These are phyloP conservation scores for Neonectria coccinea DNA, from an alignment of 2,329 filamentous ascomycete genomes.

Conservation along the genomic window DNA sequence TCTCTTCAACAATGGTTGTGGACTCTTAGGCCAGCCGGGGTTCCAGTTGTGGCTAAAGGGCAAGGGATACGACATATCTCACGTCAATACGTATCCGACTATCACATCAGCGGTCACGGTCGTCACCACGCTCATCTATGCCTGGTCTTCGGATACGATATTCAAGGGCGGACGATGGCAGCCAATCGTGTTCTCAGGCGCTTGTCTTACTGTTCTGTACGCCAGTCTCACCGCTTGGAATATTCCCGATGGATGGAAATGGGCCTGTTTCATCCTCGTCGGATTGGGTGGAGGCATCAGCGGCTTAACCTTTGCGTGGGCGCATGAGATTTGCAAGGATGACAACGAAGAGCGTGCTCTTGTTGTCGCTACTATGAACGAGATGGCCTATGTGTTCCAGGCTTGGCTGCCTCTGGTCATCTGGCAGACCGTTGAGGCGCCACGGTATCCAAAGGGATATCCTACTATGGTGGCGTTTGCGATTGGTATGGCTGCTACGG, in stretches of 20 bases:
- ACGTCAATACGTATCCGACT: conserved; percentile 68
- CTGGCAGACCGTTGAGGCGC: conserved; percentile 74
- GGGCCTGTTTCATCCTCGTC: conserved; percentile 70
- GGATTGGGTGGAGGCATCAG: conserved; percentile 63
- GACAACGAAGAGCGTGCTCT: conserved; percentile 74
- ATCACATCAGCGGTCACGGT: conserved; percentile 66
- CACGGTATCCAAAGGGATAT: conserved; percentile 70
- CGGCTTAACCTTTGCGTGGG: conserved; percentile 61
- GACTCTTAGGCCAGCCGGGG: conserved; percentile 62
- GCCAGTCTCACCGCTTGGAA: conserved; percentile 57
- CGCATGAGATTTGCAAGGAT: conserved; percentile 61
- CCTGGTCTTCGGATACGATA: conserved; percentile 73
- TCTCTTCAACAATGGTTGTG: conserved; percentile 71
- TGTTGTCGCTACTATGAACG: conserved; percentile 74
- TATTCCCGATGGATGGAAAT: conserved; percentile 68
- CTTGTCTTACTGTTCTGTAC: conserved; percentile 55
- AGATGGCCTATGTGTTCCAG: conserved; percentile 76
- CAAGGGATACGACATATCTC: conserved; percentile 54
- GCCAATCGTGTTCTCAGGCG: conserved; percentile 67
- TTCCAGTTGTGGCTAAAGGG: conserved; percentile 64
- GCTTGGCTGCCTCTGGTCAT: conserved; percentile 76
- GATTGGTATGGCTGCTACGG: conserved; percentile 60
- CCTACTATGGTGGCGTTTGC: conserved; percentile 65
- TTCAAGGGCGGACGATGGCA: conserved; percentile 72
- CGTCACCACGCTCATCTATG: conserved; percentile 70